phyloP scores from a whole-genome alignment of 1,284 basidiomycete genomes.

The Trichosporon sp. region DNA sequence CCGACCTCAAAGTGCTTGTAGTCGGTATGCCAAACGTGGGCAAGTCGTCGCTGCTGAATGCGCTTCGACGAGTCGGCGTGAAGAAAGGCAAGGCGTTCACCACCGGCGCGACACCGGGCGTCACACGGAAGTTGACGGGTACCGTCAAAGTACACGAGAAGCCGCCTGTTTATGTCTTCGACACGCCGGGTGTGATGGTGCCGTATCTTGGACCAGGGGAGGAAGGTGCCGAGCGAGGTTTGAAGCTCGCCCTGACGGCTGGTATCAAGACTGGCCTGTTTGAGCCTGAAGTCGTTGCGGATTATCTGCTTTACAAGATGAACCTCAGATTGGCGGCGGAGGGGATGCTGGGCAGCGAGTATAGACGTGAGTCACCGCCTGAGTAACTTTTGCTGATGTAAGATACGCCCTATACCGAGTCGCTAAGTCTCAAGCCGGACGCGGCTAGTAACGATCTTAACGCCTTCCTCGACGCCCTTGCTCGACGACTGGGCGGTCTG shows the following conservation, averaged over 20 bases:
- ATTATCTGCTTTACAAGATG: constrained; percentile 82
- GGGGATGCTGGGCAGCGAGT: constrained; percentile 32
- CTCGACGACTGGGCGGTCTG: constrained; percentile 69
- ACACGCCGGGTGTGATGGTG: constrained; percentile 95
- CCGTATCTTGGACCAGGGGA: constrained; percentile 85
- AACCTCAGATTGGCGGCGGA: constrained; percentile 57
- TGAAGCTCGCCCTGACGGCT: constrained; percentile 92
- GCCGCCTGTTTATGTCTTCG: constrained; percentile 85
- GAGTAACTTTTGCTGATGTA: not conserved
- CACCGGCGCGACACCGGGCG: constrained; percentile 81
- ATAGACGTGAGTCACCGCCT: not conserved
- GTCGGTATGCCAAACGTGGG: constrained; percentile 99
- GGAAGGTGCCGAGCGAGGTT: constrained; percentile 77
- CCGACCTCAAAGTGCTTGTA: constrained; percentile 78
- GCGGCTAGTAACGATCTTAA: constrained; percentile 54
- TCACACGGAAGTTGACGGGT: constrained; percentile 76
- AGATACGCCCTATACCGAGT: constrained; percentile 55
- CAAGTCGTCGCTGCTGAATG: constrained; percentile 89
- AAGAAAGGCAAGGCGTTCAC: constrained; percentile 78
- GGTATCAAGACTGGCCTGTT: constrained; percentile 93
- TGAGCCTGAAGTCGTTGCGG: constrained; percentile 72
- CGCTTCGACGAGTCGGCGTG: constrained; percentile 81
- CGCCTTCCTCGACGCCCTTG: constrained; percentile 65
- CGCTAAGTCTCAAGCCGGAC: not conserved
- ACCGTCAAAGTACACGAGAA: constrained; percentile 71